Evolutionary conservation across 2,329 filamentous ascomycete species (phyloP).

Genomic region (Hymenoscyphus occultus): DNA sequence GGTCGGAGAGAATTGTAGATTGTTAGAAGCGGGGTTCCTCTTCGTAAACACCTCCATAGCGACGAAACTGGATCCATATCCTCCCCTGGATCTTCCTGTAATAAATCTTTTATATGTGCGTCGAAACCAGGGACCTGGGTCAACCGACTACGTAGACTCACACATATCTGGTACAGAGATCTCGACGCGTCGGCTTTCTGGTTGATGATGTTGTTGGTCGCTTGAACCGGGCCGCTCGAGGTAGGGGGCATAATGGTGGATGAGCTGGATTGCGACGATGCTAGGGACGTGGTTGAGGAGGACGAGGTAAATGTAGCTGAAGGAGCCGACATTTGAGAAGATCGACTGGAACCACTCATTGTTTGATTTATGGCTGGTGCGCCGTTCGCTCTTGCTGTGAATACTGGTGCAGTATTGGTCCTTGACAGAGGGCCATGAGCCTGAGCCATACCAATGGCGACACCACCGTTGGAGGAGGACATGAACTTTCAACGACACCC

Average conservation of each 20-base stretch:
- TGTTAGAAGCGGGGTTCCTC: conserved; percentile 77
- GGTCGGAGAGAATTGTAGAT: conserved; percentile 87
- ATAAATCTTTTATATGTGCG: conserved; percentile 67
- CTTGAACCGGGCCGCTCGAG: conserved; percentile 63
- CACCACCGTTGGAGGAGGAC: conserved; percentile 32
- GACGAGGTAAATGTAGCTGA: conserved; percentile 50
- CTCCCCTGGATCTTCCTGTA: conserved; percentile 63
- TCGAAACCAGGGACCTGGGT: conserved; percentile 82
- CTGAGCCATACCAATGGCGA: conserved; percentile 33
- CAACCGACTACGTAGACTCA: conserved; percentile 77
- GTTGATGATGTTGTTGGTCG: conserved; percentile 94
- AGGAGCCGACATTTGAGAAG: conserved; percentile 60
- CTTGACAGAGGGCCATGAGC: conserved; percentile 34
- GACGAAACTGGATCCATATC: conserved; percentile 81
- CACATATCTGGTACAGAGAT: conserved; percentile 93
- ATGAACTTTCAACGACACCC: conserved; percentile 22
- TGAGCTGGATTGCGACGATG: conserved; percentile 33
- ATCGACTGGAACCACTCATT: conserved; percentile 44
- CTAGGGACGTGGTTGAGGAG: conserved; percentile 35
- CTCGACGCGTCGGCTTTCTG: conserved; percentile 87
- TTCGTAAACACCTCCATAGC: conserved; percentile 82
- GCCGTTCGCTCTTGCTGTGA: conserved; percentile 25
- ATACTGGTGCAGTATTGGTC: conserved; percentile 35
- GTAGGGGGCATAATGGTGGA: conserved; percentile 38
- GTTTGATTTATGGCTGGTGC: conserved; percentile 30